phyloP scores from a whole-genome alignment of 352 stramenopile species.

The Phytophthora megakarya region DNA sequence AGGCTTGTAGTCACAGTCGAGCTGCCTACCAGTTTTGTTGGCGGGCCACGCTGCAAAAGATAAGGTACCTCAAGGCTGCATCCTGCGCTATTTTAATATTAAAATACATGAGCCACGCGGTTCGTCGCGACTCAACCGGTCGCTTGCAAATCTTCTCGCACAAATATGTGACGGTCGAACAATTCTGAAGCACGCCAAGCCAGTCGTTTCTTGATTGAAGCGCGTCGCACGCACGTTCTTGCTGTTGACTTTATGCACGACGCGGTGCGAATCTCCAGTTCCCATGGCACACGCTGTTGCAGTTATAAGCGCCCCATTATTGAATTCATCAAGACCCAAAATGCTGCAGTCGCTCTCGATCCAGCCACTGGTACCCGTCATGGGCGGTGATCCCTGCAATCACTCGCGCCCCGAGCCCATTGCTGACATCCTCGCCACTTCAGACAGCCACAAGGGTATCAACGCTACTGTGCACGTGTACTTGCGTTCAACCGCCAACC shows the following conservation, averaged over 20 bases:
- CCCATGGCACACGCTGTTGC: slow-evolving; percentile 22
- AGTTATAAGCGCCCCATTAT: slow-evolving; percentile 30
- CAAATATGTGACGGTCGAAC: slow-evolving; percentile 31
- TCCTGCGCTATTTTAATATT: no score
- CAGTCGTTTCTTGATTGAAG: slow-evolving; percentile 30
- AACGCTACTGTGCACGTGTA: slow-evolving; percentile 35
- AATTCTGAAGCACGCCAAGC: slow-evolving; percentile 12
- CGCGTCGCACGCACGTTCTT: slow-evolving; percentile 26
- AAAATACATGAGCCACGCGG: neutral
- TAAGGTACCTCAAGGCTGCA: neutral
- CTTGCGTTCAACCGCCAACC: slow-evolving; percentile 14
- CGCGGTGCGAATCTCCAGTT: slow-evolving; percentile 29
- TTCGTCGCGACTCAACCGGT: slow-evolving; percentile 13
- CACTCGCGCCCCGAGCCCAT: slow-evolving; percentile 33
- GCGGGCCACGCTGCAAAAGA: slow-evolving; percentile 19
- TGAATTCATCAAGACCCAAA: slow-evolving; percentile 17
- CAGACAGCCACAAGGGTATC: slow-evolving; percentile 30
- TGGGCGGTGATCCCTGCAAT: slow-evolving; percentile 24
- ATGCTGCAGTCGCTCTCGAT: slow-evolving; percentile 48
- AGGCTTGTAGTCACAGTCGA: slow-evolving; percentile 19
- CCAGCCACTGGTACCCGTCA: slow-evolving; percentile 30
- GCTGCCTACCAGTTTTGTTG: slow-evolving; percentile 10
- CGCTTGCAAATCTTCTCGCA: slow-evolving; percentile 23
- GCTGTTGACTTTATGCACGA: slow-evolving; percentile 3
- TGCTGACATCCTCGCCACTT: slow-evolving; percentile 24